phyloP scores from a whole-genome alignment of 1,139 yeast genomes.

The Pichia sp. region DNA sequence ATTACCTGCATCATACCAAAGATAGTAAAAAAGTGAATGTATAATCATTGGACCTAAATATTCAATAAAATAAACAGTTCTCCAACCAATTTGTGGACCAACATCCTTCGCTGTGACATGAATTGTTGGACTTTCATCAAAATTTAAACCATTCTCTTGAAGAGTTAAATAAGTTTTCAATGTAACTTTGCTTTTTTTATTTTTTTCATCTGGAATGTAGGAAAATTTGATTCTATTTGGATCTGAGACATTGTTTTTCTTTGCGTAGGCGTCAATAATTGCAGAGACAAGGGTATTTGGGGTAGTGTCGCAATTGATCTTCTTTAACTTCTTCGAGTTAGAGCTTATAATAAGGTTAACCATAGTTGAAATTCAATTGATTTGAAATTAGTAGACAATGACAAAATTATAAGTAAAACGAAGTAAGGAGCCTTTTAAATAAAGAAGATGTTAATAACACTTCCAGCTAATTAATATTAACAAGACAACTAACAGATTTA shows the following conservation, averaged over 20 bases:
- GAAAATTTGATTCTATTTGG: conserved; percentile 38
- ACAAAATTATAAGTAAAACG: no score
- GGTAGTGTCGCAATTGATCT: conserved; percentile 32
- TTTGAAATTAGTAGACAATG: no score
- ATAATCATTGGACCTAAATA: conserved; percentile 83
- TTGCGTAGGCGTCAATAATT: conserved; percentile 33
- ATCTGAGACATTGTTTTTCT: conserved; percentile 37
- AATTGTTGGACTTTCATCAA: conserved; percentile 29
- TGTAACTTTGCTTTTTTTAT: conserved; percentile 31
- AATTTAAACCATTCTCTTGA: conserved; percentile 31
- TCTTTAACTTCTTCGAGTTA: conserved; percentile 26
- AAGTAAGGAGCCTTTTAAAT: no score
- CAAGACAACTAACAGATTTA: no score
- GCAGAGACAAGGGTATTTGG: conserved; percentile 28
- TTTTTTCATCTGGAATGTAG: conserved; percentile 22
- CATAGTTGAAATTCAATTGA: conserved; percentile 15
- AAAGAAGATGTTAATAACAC: no score
- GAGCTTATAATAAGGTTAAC: conserved; percentile 27
- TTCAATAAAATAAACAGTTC: conserved; percentile 79
- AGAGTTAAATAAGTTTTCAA: conserved; percentile 32
- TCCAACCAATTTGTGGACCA: conserved; percentile 93
- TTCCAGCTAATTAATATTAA: no score
- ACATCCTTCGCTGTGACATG: conserved; percentile 66
- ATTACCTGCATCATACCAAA: conserved; percentile 29
- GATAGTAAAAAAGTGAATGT: conserved; percentile 62